Percentiles rank a stretch among this genome's conserved stretches.
Evolutionary conservation across 345 rosid genomes (phyloP).

Genomic region (Rhizophora apiculata): DNA sequence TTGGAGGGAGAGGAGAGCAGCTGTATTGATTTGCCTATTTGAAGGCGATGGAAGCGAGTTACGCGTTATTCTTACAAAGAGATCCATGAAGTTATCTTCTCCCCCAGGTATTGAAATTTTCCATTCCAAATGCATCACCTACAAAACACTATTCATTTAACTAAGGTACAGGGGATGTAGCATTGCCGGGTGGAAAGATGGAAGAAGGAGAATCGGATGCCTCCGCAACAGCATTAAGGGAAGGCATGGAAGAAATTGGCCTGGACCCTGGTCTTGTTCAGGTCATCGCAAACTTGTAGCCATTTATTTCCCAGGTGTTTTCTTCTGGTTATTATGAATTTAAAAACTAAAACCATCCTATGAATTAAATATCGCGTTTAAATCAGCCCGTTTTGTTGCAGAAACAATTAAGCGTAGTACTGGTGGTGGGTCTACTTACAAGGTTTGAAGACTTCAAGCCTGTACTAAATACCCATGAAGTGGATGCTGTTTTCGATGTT

Average conservation of each 20-base stretch:
- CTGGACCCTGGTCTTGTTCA: constrained; percentile 35
- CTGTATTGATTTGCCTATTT: constrained; percentile 45
- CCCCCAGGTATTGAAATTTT: constrained; percentile 24
- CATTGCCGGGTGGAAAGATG: constrained; percentile 47
- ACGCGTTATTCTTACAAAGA: constrained; percentile 43
- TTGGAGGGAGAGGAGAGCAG: constrained; percentile 31
- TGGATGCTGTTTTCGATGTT: constrained; percentile 36
- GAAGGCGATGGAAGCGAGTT: constrained; percentile 34
- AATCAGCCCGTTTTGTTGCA: constrained; percentile 5
- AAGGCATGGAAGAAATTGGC: constrained; percentile 42
- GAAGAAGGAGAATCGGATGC: constrained; percentile 37
- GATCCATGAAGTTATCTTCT: constrained; percentile 39
- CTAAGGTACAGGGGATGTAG: constrained; percentile 36
- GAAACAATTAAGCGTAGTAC: constrained; percentile 35
- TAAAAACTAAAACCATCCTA: background rate
- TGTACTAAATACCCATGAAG: constrained; percentile 33
- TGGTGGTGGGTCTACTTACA: constrained; percentile 34
- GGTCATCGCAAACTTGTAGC: constrained; percentile 30
- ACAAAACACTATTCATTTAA: too few species aligned
- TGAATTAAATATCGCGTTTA: too few species aligned
- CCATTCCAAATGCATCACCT: too few species aligned
- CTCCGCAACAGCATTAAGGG: constrained; percentile 36
- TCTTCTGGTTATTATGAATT: background rate
- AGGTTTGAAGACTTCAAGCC: constrained; percentile 32
- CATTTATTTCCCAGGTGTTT: constrained; percentile 32